Base-by-base conservation (phyloP, 371 early-diverging fungal genomes). In the Rhizopus arrhizus region DNA sequence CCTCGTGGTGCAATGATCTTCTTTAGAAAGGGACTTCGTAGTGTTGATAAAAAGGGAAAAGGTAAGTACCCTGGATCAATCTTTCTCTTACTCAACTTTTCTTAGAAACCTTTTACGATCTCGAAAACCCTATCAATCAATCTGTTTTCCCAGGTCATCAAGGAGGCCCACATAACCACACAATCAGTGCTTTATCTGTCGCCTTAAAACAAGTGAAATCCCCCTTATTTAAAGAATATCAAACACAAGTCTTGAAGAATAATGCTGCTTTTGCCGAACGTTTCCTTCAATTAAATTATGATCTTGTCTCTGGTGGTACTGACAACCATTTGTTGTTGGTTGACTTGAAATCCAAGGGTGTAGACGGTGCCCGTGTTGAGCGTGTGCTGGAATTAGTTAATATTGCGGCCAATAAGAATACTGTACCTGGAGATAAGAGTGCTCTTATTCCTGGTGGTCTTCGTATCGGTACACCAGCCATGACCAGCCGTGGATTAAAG, bases 131-230 rank as follows among this genome's bases (percentile, higher is more conserved):
- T 45, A 95, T 99, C 77, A 97, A 99, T 88, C 87, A 88, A 72
- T 95, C 97, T 11, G 99, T 99, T 42, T 99, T 99, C 89, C 99
- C 99, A 54, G 94, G 89, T 52, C 88, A 86, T 80, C 99, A 99
- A 82, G 99, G 99, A 64, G 99, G 99, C 36, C 99, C 99, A 16
- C 99, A 99, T 91, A 99, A 99, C 90, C 96, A 99, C 88, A 98
- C 99, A 56, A 99, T 99, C 77, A 95, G 98, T 41, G 99, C 93
- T 32, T 80, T 99, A 15, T 97, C 99, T 40, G 99, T 99, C 50
- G 96, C 99, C 2, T 82, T 99, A 54, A 94, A 97, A 85, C 97
- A 98, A 83, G 97, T 92, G 22, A 87, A 85, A 43, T 78, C 89
- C 33, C 94, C 95, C 56, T 95, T 95, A 78, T 99, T 97, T 85